Percentiles rank a stretch among this genome's conserved stretches.
Evolutionary conservation across 2,329 filamentous ascomycete genomes (phyloP).

Genomic region (Paecilomyces niveus): DNA sequence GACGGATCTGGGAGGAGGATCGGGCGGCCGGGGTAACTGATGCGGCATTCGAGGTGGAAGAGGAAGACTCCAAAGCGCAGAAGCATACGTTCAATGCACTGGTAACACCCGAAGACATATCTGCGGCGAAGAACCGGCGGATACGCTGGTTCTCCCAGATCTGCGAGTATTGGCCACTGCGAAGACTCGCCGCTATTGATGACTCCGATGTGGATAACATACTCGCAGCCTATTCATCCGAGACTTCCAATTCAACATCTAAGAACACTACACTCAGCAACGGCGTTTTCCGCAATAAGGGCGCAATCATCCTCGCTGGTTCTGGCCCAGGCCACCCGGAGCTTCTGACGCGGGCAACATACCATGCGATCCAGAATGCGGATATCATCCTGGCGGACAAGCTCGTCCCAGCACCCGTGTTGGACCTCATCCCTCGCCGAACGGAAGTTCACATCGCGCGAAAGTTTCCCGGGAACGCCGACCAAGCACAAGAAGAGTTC

Average conservation of each 20-base stretch:
- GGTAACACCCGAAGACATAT: slow-evolving; percentile 63
- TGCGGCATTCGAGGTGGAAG: slow-evolving; percentile 38
- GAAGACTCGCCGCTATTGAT: slow-evolving; percentile 68
- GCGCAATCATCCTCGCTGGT: slow-evolving; percentile 79
- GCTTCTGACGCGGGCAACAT: slow-evolving; percentile 64
- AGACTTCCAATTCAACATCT: slow-evolving; percentile 14
- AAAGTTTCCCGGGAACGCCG: slow-evolving; percentile 96
- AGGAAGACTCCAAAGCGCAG: slow-evolving; percentile 50
- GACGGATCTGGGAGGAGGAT: slow-evolving; percentile 68
- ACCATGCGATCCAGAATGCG: slow-evolving; percentile 41
- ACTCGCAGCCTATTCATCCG: slow-evolving; percentile 59
- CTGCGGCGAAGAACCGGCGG: slow-evolving; percentile 68
- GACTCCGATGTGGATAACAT: slow-evolving; percentile 73
- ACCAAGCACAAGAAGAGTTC: slow-evolving; percentile 85
- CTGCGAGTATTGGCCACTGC: slow-evolving; percentile 96
- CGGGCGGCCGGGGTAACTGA: slow-evolving; percentile 44
- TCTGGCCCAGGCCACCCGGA: slow-evolving; percentile 90
- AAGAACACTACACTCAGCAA: slow-evolving; percentile 7
- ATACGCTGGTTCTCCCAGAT: slow-evolving; percentile 94
- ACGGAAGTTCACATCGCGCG: slow-evolving; percentile 86
- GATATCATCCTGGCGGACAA: slow-evolving; percentile 48
- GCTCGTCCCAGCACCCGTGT: slow-evolving; percentile 64
- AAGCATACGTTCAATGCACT: slow-evolving; percentile 77
- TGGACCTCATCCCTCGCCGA: slow-evolving; percentile 83
- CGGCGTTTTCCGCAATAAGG: slow-evolving; percentile 33